phyloP scores from a whole-genome alignment of 164 flowering plant genomes.

The Chimonanthus praecox region DNA sequence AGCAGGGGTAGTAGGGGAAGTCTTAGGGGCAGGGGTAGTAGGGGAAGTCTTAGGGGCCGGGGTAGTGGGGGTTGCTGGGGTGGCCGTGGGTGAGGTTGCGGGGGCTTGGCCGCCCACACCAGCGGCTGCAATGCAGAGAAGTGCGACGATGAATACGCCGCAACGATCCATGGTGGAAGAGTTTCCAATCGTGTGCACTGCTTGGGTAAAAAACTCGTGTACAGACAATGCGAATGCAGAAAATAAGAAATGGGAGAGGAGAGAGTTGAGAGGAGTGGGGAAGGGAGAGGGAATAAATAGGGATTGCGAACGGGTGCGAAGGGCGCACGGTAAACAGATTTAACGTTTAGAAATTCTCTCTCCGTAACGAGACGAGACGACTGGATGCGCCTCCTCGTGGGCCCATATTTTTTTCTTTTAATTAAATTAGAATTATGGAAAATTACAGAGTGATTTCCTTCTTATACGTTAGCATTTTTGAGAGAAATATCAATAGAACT shows the following conservation, averaged over 20 bases:
- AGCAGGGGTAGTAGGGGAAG: not conserved
- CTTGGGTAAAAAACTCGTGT: not conserved
- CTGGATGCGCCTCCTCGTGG: no score
- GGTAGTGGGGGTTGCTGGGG: constrained; percentile 2
- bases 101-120: constrained; percentile 48
- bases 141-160: constrained; percentile 11
- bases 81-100: constrained; percentile 27
- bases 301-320: no score
- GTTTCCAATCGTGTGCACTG: constrained; percentile 5
- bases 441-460: no score
- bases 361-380: no score
- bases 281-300: no score
- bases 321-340: no score
- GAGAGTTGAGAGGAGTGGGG: not conserved
- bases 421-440: no score
- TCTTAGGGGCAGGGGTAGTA: constrained; percentile 2
- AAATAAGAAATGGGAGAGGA: not conserved
- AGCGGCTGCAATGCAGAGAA: constrained; percentile 45
- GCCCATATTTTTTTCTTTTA: no score
- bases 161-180: constrained; percentile 21
- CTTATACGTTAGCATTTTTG: no score
- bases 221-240: not conserved
- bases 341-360: no score
- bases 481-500: no score
- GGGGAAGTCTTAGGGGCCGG: not conserved